phyloP scores from a whole-genome alignment of 2,329 filamentous ascomycete species.

The Pseudocercospora crystallina region DNA sequence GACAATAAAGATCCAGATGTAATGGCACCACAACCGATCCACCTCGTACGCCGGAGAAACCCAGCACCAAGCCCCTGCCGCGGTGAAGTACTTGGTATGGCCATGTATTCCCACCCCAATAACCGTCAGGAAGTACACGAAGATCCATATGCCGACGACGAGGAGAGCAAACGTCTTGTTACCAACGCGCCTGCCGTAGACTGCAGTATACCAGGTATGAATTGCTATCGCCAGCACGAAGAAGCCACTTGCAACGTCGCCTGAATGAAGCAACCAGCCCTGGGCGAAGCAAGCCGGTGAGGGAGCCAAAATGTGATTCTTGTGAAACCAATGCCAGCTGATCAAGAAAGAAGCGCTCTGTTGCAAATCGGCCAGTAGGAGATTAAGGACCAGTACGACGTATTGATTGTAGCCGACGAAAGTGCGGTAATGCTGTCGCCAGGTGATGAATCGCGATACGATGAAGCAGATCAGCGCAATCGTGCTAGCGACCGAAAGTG shows the following conservation, averaged over 20 bases:
- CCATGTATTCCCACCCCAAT: constrained; percentile 50
- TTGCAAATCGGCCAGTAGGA: constrained; percentile 67
- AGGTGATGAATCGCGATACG: constrained; percentile 30
- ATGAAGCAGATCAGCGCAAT: constrained; percentile 34
- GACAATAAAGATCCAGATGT: constrained; percentile 63
- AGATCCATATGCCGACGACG: constrained; percentile 57
- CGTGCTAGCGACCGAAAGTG: constrained; percentile 32
- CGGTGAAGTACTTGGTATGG: constrained; percentile 54
- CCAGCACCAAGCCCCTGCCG: constrained; percentile 66
- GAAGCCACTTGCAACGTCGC: constrained; percentile 64
- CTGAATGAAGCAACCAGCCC: constrained; percentile 67
- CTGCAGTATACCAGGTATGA: constrained; percentile 65
- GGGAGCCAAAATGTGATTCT: constrained; percentile 55
- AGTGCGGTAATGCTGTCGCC: constrained; percentile 33
- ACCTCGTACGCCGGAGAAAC: constrained; percentile 55
- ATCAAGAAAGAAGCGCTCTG: constrained; percentile 65
- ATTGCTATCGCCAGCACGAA: constrained; percentile 67
- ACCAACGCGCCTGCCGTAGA: constrained; percentile 55
- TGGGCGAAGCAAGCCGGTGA: constrained; percentile 61
- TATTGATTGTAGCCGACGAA: constrained; percentile 59
- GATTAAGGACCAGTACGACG: constrained; percentile 67
- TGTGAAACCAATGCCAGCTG: constrained; percentile 59
- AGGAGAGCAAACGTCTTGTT: constrained; percentile 51
- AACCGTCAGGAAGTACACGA: constrained; percentile 59
- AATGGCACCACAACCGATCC: constrained; percentile 55